A percentile compares a stretch with the other conserved stretches of the same genome.
phyloP scores from a whole-genome alignment of 78 protist genomes.

The Polysphondylium violaceum region DNA sequence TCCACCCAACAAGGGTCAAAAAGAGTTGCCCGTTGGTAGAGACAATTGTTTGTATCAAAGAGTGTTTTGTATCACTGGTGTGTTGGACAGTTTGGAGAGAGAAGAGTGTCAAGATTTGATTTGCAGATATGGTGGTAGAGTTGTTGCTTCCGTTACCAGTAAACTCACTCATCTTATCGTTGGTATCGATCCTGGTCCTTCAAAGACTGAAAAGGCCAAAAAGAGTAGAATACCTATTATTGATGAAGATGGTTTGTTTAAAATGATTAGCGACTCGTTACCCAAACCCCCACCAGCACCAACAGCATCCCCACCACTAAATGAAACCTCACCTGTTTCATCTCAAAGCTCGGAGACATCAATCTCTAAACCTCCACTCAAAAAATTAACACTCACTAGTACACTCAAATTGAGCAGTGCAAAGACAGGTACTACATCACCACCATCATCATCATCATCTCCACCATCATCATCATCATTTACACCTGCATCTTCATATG shows the following conservation, averaged over 20 bases:
- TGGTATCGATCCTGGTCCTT: constrained; percentile 58
- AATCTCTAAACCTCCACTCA: background rate
- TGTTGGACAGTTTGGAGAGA: constrained; percentile 77
- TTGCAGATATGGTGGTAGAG: constrained; percentile 55
- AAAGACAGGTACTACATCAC: background rate
- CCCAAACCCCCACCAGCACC: background rate
- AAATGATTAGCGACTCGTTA: constrained; percentile 11
- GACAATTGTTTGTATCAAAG: constrained; percentile 40
- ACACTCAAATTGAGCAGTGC: background rate
- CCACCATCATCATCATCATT: background rate
- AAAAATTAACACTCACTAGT: background rate
- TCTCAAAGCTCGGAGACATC: background rate
- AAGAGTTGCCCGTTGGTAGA: constrained; percentile 74
- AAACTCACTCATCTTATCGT: constrained; percentile 43
- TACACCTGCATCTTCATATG: background rate
- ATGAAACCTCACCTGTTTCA: background rate
- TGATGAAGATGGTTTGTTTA: constrained; percentile 75
- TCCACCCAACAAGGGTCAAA: constrained; percentile 64
- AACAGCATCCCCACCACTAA: constrained; percentile 1
- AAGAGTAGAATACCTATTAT: background rate
- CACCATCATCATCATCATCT: background rate
- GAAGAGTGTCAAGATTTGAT: constrained; percentile 61
- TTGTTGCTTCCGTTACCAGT: constrained; percentile 19
- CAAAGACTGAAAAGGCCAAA: constrained; percentile 16
- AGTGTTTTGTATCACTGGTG: constrained; percentile 70